Base-by-base conservation (phyloP, 1,139 yeast species). In the Debaryomyces fabryi region DNA sequence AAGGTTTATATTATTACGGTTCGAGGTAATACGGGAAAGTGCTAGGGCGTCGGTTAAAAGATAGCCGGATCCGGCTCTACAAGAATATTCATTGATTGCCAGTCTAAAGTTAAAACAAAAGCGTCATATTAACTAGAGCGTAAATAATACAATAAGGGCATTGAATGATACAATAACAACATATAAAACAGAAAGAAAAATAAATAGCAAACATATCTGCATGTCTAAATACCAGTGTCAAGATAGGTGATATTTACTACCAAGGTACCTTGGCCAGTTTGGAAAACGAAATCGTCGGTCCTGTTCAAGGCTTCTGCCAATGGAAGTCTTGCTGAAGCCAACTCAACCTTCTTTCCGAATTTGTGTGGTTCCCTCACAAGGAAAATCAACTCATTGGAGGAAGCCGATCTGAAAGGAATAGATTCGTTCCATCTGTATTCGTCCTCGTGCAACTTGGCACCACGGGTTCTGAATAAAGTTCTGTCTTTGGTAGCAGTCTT, bases 301-400 rank as follows among this genome's bases (percentile, higher is more conserved):
- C 72, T 72, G 57, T 69, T 68, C 44, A 65, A 50, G 33, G 58
- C 72, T 16, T 77, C 79, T n/a, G 60, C 49, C 53, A 82, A 67
- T 12, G 59, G 58, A 38, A 83, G 55, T 20, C 67, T 63, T 5
- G 82, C 83, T 46, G 75, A 76, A 13, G 88, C 96, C 44, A 90
- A 53, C 46, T 82, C 87, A 39, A 75, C 74, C 54, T 81, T 85
- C 60, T 87, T 84, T 39, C 96, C 93, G 57, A 92, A 79, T 3
- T 83, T 79, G 64, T 88, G 96, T 62, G 83, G 87, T 44, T 86
- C 85, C 45, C 81, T 75, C 13, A 88, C 79, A 36, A 74, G 72
- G 59, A 92, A 79, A 4, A 81, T 69, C 43, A 92, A 60, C 48
- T 72, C 74, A 3, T 86, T 85, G 15, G 79, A 83, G 2, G 83